These are phyloP conservation scores for Pilaira anomala DNA, from an alignment of 192 early-diverging fungal species.

Conservation along the genomic window DNA sequence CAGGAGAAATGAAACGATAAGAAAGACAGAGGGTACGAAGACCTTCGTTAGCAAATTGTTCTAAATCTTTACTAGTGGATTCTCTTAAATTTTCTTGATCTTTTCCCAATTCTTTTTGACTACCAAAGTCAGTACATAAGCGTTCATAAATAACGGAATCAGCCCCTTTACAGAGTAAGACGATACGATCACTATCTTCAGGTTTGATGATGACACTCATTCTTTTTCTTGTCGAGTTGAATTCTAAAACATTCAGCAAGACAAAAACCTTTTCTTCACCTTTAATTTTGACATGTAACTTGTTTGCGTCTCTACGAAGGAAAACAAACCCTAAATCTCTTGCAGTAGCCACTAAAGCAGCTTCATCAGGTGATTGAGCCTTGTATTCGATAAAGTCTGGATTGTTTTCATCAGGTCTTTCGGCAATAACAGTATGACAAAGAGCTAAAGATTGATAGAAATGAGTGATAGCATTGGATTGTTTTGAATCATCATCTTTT, in stretches of 20 bases:
- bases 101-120: constrained; percentile 37
- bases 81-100: constrained; percentile 68
- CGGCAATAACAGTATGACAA: constrained; percentile 85
- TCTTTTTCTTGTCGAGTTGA: constrained; percentile 93
- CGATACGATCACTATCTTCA: constrained; percentile 60
- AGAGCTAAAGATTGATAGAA: constrained; percentile 85
- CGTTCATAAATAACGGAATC: constrained; percentile 91
- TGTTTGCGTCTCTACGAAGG: constrained; percentile 65
- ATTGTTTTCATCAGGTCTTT: constrained; percentile 35
- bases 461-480: constrained; percentile 61
- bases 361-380: constrained; percentile 93
- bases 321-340: constrained; percentile 82
- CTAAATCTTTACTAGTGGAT: constrained; percentile 71
- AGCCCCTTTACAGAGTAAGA: constrained; percentile 91
- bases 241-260: constrained; percentile 76
- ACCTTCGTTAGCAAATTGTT: constrained; percentile 79
- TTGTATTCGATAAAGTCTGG: constrained; percentile 76
- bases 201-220: constrained; percentile 90
- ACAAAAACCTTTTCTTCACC: constrained; percentile 66
- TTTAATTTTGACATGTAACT: constrained; percentile 65
- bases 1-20: constrained; percentile 66
- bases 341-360: constrained; percentile 85
- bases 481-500: constrained; percentile 41
- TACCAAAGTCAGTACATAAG: constrained; percentile 43
- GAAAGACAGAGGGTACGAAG: constrained; percentile 89